phyloP scores from a whole-genome alignment of 768 basidiomycete genomes.

The Amanita exitialis region DNA sequence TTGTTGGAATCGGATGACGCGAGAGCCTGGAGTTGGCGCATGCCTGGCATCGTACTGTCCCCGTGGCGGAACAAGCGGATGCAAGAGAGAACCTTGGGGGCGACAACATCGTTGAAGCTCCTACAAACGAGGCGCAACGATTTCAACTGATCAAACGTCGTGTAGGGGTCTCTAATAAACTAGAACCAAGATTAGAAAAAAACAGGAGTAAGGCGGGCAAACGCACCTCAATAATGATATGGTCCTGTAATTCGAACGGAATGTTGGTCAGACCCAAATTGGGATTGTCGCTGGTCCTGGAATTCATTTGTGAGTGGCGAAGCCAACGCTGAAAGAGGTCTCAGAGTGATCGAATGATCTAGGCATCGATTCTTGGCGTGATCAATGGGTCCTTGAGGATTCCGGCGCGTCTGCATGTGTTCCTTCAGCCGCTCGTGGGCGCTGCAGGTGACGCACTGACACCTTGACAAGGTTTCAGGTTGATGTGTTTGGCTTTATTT shows the following conservation, averaged over 20 bases:
- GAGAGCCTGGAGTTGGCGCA: background rate
- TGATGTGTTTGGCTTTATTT: too few species aligned
- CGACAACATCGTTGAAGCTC: background rate
- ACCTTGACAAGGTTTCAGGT: too few species aligned
- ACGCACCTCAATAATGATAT: background rate
- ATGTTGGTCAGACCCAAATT: background rate
- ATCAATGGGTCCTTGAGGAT: too few species aligned
- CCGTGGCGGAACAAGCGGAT: background rate
- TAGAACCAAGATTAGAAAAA: background rate
- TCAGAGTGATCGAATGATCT: too few species aligned
- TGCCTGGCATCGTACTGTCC: background rate
- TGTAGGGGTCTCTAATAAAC: slow-evolving; percentile 1
- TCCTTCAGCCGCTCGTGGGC: too few species aligned
- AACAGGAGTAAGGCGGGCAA: background rate
- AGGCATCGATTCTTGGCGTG: too few species aligned
- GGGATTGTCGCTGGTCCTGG: background rate
- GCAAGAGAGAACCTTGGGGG: background rate
- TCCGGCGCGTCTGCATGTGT: too few species aligned
- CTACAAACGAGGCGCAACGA: background rate
- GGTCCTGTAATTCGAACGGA: background rate
- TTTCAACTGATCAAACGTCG: slow-evolving; percentile 4
- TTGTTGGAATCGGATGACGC: background rate
- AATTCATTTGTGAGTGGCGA: background rate
- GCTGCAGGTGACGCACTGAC: too few species aligned
- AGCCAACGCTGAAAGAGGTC: background rate